phyloP scores from a whole-genome alignment of 2,329 filamentous ascomycete genomes.

The Fusarium falciforme region DNA sequence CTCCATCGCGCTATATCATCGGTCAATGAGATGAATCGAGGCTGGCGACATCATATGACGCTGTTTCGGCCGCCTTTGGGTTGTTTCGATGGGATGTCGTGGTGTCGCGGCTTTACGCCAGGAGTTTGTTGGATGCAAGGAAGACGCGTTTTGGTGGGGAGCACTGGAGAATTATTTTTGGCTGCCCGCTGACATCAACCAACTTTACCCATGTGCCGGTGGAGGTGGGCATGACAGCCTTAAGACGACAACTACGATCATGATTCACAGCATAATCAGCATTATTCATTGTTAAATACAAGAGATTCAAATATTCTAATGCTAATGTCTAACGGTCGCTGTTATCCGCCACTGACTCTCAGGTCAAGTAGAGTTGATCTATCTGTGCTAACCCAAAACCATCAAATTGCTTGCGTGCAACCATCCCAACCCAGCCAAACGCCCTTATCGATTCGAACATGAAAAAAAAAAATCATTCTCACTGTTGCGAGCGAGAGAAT shows the following conservation, averaged over 20 bases:
- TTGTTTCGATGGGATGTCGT: conserved; percentile 1
- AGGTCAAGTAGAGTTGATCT: conserved; percentile 10
- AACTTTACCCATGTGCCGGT: background rate
- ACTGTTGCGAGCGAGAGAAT: conserved; percentile 13
- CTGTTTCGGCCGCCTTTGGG: conserved; percentile 6
- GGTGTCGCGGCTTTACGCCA: conserved; percentile 18
- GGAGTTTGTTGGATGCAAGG: conserved; percentile 25
- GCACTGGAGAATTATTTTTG: conserved; percentile 26
- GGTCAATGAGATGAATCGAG: conserved; percentile 1
- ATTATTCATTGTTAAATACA: background rate
- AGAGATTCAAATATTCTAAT: background rate
- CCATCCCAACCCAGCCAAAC: conserved; percentile 12
- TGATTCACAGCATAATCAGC: background rate
- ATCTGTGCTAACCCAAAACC: background rate
- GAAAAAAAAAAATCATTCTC: conserved; percentile 24
- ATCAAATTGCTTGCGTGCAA: background rate
- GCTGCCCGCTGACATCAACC: conserved; percentile 38
- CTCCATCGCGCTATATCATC: conserved; percentile 42
- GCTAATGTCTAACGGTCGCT: background rate
- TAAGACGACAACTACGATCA: background rate
- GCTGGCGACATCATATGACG: conserved; percentile 36
- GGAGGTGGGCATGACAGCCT: background rate
- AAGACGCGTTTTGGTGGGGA: conserved; percentile 40
- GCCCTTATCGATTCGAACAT: conserved; percentile 15
- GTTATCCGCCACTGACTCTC: background rate